Evolutionary conservation across 129 eudicot species (phyloP), one percentile per base, ranked within the genome.

Genomic region (Flaveria ramosissima): DNA sequence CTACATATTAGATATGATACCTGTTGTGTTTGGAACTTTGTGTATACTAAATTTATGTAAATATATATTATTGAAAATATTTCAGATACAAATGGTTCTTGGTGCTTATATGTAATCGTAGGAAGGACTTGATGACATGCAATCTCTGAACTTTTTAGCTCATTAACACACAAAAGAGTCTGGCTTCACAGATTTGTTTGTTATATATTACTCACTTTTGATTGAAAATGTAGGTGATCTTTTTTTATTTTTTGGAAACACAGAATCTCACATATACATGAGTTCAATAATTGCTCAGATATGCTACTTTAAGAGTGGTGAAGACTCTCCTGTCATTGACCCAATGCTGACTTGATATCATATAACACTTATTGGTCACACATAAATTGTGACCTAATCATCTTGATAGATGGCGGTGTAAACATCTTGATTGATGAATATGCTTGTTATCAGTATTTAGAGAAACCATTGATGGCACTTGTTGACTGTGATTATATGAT

Each of bases 81-180:
- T 23, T 60, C 36, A 23, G 66, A 60, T 60, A 60, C 17, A 60
- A 23, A 60, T 60, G 41, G 24, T 60, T 60, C 66, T 60, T 60
- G 66, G 41, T 60, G 9, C 50, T 45, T 60, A 23, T 60, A 24
- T 56, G 26, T 19, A 24, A 53, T 53, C 6, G 0, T 45, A 45
- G 50, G 50, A 45, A 45, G 50, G 50, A 45, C 50, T 45, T 45
- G 50, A 0, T 45, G 50, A 11, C 16, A 47, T 53, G 60, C 60
- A 53, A 53, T 53, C 12, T 53, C 10, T 7, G 23, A 53, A 16
- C 7, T n/a, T 47, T 7, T 6, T 16, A 53, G 60, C 60, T 53
- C 60, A 17, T 16, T 17, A 53, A 5, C 60, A 53, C 23, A 53
- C 23, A 53, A 52, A 13, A n/a, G 23, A 6, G 5, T 36, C 17